Base-by-base conservation (phyloP, 2,329 filamentous ascomycete genomes). In the Epichloe sibirici region DNA sequence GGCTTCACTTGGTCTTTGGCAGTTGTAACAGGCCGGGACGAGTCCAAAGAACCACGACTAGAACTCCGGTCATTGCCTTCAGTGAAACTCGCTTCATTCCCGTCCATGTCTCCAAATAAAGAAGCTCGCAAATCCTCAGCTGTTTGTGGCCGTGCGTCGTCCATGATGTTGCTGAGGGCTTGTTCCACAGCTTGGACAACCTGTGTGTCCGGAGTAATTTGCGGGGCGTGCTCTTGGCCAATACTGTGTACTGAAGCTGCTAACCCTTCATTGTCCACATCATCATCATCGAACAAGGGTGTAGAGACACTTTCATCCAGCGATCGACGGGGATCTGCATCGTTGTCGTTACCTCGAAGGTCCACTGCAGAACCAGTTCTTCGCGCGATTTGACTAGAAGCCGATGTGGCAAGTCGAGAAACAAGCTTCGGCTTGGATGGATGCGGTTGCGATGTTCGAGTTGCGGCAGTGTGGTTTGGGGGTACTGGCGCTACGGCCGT, bases 111-210 rank as follows among this genome's bases (percentile, higher is more conserved):
- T 3, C 63, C 65, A 64, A 90, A 88, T 0, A 90, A 67, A 0
- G 85, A 88, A 15, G 79, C 79, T 42, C 81, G 73, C 15, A 85
- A 66, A 57, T 84, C 82, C 58, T 84, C 81, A 1, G 79, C 76
- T 21, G 79, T 81, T 48, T 86, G 71, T 13, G 77, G 77, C 37
- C 75, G 82, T 47, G 86, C 81, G 58, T 90, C 83, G 58, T 89
- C 89, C 74, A 98, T 86, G 56, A 98, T 98, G 57, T 90, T 87
- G 58, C 86, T 95, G 48, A 98, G 74, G 15, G 90, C 93, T 58
- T 87, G 82, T 65, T 97, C 90, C 79, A 98, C 91, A 3, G 89
- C 91, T 68, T 94, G 82, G 5, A 98, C 90, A 31, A 96, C 85
- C 55, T 85, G 79, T 0, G 79, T 86, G 61, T 95, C 86, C 5